Percentiles rank a stretch among this genome's conserved stretches.
phyloP scores from a whole-genome alignment of 495 filamentous ascomycete genomes.

The Aspergillus ostianus region DNA sequence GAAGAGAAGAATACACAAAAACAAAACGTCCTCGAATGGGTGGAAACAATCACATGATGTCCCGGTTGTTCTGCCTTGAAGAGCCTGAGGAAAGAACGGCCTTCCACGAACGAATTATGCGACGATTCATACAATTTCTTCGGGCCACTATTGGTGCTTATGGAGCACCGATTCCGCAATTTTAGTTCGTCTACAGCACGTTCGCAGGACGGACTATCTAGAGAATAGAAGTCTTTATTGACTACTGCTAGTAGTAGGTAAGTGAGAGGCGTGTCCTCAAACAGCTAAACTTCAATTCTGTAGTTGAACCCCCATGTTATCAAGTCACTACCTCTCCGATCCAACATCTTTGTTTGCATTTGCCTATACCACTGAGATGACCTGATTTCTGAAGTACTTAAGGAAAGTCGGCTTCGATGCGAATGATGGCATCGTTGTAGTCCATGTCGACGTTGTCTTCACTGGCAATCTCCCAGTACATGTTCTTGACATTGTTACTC shows the following conservation, averaged over 20 bases:
- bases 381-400: neutral
- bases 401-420: neutral
- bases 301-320: neutral
- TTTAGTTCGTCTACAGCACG: neutral
- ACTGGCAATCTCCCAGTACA: constrained; percentile 5
- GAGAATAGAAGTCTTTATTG: neutral
- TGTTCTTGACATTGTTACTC: neutral
- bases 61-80: too few species aligned
- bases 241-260: neutral
- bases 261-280: neutral
- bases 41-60: neutral
- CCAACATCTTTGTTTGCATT: neutral
- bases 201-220: neutral
- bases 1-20: neutral
- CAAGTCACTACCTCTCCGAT: neutral
- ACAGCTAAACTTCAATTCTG: neutral
- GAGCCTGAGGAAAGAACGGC: neutral
- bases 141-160: too few species aligned
- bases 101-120: neutral
- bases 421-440: constrained; percentile 8
- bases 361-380: neutral
- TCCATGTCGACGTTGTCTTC: constrained; percentile 4
- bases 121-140: too few species aligned
- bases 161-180: too few species aligned
- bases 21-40: neutral